These are phyloP conservation scores for Lotmaria passim DNA, from an alignment of 208 protist genomes.

Conservation along the genomic window DNA sequence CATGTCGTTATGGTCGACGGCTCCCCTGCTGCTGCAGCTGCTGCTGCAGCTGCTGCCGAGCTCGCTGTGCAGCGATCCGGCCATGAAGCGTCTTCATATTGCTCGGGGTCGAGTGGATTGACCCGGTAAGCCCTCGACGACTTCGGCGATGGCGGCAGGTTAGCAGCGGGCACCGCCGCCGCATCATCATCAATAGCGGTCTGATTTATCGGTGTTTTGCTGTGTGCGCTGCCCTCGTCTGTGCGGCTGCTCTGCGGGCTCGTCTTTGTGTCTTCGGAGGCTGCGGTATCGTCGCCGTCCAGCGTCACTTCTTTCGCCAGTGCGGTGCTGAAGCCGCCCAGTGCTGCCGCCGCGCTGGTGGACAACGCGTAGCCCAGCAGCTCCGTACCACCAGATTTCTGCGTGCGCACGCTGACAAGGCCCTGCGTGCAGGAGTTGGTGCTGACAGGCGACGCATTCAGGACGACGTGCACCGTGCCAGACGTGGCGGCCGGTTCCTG, in stretches of 20 bases:
- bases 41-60: not conserved
- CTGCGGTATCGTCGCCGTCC: not conserved
- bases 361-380: conserved; percentile 39
- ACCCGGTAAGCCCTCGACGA: not conserved
- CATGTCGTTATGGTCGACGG: too few relatives aligned
- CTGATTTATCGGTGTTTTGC: not conserved
- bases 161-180: not conserved
- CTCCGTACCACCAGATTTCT: conserved; percentile 36
- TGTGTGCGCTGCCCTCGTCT: not conserved
- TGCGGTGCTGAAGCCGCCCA: conserved; percentile 40
- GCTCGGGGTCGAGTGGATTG: conserved; percentile 9
- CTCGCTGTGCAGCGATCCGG: not conserved
- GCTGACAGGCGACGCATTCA: conserved; percentile 10
- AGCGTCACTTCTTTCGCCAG: conserved; percentile 33
- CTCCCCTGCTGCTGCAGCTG: not conserved
- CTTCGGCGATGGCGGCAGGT: not conserved
- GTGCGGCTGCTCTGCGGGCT: not conserved
- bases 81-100: conserved; percentile 1
- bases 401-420: conserved; percentile 31
- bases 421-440: conserved; percentile 21
- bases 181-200: not conserved
- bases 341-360: conserved; percentile 31
- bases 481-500: conserved; percentile 2
- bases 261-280: not conserved
- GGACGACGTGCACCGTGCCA: not conserved